These are phyloP conservation scores for Taiwanofungus camphoratus DNA, from an alignment of 1,284 basidiomycete genomes.

Conservation along the genomic window DNA sequence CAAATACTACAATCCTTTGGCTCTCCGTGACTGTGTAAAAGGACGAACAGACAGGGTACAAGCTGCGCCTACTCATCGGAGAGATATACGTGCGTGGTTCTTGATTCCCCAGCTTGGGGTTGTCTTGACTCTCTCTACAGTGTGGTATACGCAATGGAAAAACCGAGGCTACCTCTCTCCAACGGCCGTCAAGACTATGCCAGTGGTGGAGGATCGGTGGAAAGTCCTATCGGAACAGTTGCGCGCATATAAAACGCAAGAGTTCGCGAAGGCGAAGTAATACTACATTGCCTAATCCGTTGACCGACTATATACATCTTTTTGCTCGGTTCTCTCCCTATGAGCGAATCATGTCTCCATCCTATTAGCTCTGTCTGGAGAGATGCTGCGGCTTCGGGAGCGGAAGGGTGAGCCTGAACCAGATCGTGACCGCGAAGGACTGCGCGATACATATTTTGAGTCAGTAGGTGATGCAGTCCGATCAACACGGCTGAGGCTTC, in stretches of 20 bases:
- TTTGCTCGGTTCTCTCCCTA: neutral
- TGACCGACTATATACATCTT: slow-evolving; percentile 28
- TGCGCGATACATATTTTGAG: slow-evolving; percentile 60
- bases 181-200: slow-evolving; percentile 49
- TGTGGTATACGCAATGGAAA: slow-evolving; percentile 70
- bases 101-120: neutral
- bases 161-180: slow-evolving; percentile 73
- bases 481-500: slow-evolving; percentile 26
- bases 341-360: slow-evolving; percentile 15
- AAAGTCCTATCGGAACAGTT: slow-evolving; percentile 56
- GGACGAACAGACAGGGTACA: slow-evolving; percentile 61
- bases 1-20: slow-evolving; percentile 88
- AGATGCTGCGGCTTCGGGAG: slow-evolving; percentile 56
- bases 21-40: slow-evolving; percentile 77
- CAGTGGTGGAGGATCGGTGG: slow-evolving; percentile 66
- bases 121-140: slow-evolving; percentile 31
- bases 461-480: slow-evolving; percentile 40
- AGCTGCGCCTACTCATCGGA: slow-evolving; percentile 78
- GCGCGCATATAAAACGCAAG: slow-evolving; percentile 53
- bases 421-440: slow-evolving; percentile 49
- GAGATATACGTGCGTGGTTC: slow-evolving; percentile 70
- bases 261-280: slow-evolving; percentile 42
- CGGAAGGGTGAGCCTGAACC: slow-evolving; percentile 37
- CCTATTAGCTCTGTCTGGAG: slow-evolving; percentile 40
- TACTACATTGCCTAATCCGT: slow-evolving; percentile 42